Percentiles rank a stretch among this genome's conserved stretches.
Evolutionary conservation across 2,329 filamentous ascomycete species (phyloP).

Genomic region (Xylariales sp.): DNA sequence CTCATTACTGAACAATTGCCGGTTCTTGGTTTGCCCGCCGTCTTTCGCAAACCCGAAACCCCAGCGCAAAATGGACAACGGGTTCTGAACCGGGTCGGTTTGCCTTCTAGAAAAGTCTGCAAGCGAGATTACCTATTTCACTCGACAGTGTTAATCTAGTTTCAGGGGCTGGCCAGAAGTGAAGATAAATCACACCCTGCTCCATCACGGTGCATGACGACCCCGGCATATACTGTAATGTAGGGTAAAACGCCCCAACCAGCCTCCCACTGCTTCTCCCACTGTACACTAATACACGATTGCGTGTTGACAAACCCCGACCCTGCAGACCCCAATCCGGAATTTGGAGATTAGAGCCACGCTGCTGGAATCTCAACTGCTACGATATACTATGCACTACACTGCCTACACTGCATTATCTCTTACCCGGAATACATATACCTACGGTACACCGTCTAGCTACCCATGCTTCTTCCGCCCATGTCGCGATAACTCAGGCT

Average conservation of each 20-base stretch:
- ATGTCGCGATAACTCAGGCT: not conserved
- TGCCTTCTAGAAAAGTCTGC: conserved; percentile 30
- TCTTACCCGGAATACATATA: too few species aligned
- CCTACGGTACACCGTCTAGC: not conserved
- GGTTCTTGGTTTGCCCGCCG: too few species aligned
- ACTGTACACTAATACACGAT: too few species aligned
- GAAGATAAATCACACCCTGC: not conserved
- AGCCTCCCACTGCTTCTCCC: not conserved
- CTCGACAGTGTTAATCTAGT: conserved; percentile 18
- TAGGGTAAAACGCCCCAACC: conserved; percentile 1
- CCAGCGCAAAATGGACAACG: not conserved
- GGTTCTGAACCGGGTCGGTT: not conserved
- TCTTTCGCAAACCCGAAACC: too few species aligned
- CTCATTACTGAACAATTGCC: too few species aligned
- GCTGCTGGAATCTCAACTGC: conserved; percentile 11
- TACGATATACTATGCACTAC: too few species aligned
- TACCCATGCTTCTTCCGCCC: too few species aligned
- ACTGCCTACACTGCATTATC: too few species aligned
- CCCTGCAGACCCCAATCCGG: not conserved
- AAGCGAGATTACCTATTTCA: conserved; percentile 26
- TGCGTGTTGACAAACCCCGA: not conserved
- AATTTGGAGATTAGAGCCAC: conserved; percentile 12
- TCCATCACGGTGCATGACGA: conserved; percentile 23
- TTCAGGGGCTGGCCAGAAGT: conserved; percentile 12
- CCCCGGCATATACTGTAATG: conserved; percentile 2